Percentiles rank a stretch among this genome's conserved stretches.
phyloP scores from a whole-genome alignment of 2,329 filamentous ascomycete genomes.

The Fusarium redolens region DNA sequence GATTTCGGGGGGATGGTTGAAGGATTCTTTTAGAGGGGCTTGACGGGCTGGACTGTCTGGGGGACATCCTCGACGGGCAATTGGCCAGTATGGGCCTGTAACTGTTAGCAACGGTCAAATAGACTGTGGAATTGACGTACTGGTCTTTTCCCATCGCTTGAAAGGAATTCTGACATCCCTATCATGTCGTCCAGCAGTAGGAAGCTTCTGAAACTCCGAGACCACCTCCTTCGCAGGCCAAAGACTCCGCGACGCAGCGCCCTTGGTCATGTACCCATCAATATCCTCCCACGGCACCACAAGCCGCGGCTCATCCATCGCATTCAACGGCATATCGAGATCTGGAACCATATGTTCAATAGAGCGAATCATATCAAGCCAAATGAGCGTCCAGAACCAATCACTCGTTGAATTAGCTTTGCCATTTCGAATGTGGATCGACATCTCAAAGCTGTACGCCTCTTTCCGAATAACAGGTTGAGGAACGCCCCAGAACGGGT shows the following conservation, averaged over 20 bases:
- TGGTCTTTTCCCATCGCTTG: slow-evolving; percentile 64
- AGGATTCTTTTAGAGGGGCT: slow-evolving; percentile 56
- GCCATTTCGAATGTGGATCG: slow-evolving; percentile 67
- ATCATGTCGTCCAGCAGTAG: slow-evolving; percentile 52
- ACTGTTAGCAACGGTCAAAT: slow-evolving; percentile 12
- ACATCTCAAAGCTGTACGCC: slow-evolving; percentile 68
- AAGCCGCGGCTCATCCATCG: slow-evolving; percentile 74
- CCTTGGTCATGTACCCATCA: slow-evolving; percentile 63
- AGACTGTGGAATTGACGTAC: slow-evolving; percentile 48
- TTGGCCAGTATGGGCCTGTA: slow-evolving; percentile 65
- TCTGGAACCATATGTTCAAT: slow-evolving; percentile 70
- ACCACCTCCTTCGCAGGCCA: slow-evolving; percentile 57
- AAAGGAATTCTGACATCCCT: slow-evolving; percentile 49
- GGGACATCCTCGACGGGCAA: slow-evolving; percentile 69
- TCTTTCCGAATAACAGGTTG: slow-evolving; percentile 62
- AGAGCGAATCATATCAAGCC: slow-evolving; percentile 64
- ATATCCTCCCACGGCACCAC: slow-evolving; percentile 73
- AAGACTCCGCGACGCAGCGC: slow-evolving; percentile 60
- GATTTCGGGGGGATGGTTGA: slow-evolving; percentile 58
- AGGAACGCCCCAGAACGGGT: slow-evolving; percentile 67
- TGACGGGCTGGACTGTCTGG: slow-evolving; percentile 71
- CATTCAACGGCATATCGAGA: slow-evolving; percentile 75
- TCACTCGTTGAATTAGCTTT: slow-evolving; percentile 63
- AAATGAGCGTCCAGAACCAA: slow-evolving; percentile 70
- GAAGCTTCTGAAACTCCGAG: slow-evolving; percentile 57